Conservation (phyloP, 129 eudicot genomes). For the Apium graveolens region DNA sequence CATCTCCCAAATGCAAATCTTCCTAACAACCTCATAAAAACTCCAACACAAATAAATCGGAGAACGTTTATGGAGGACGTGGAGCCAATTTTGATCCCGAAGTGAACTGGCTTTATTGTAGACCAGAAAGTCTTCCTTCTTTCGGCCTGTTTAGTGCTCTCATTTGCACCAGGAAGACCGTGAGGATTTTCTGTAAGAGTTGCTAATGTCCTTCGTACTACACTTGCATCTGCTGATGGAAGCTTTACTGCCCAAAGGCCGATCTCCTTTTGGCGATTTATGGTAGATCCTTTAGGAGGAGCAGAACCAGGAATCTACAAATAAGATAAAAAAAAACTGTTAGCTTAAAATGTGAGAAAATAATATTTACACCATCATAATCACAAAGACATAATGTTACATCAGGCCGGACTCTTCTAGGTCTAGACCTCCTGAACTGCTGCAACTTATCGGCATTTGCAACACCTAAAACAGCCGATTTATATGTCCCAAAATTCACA, state of each 20-base stretch:
- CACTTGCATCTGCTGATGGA: slow-evolving; percentile 71
- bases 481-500: slow-evolving; percentile 57
- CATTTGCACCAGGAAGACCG: slow-evolving; percentile 72
- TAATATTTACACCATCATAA: neutral
- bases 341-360: slow-evolving; percentile 6
- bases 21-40: slow-evolving; percentile 39
- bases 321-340: slow-evolving; percentile 65
- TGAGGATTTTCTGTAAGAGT: slow-evolving; percentile 48
- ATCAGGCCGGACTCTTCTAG: slow-evolving; percentile 48
- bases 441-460: slow-evolving; percentile 41
- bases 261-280: slow-evolving; percentile 60
- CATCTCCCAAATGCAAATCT: slow-evolving; percentile 48
- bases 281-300: slow-evolving; percentile 45
- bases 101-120: slow-evolving; percentile 70
- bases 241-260: slow-evolving; percentile 74
- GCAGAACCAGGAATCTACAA: slow-evolving; percentile 86
- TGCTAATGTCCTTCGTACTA: slow-evolving; percentile 69
- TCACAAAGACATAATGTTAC: slow-evolving; percentile 10
- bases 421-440: slow-evolving; percentile 59
- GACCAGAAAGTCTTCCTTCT: slow-evolving; percentile 66
- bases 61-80: slow-evolving; percentile 34
- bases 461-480: slow-evolving; percentile 68
- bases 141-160: slow-evolving; percentile 31
- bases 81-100: slow-evolving; percentile 52
- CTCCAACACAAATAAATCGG: slow-evolving; percentile 33